Evolutionary conservation across 2,329 filamentous ascomycete genomes (phyloP).

Genomic region (Scolecobasidium constrictum): DNA sequence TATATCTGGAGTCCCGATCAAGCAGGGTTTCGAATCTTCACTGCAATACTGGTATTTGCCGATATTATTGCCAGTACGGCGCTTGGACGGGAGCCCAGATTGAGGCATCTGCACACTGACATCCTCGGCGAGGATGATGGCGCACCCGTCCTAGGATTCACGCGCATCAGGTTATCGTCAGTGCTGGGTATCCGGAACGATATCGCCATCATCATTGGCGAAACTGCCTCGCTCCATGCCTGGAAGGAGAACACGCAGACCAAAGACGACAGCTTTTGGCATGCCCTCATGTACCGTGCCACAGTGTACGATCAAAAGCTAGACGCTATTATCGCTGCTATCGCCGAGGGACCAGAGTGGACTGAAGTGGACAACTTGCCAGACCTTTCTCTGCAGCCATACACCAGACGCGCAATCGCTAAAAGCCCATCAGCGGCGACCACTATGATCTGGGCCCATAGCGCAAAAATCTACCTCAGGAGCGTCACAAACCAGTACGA

Average conservation of each 20-base stretch:
- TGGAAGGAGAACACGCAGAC: too few species aligned
- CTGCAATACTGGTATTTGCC: not conserved
- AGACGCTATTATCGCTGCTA: too few species aligned
- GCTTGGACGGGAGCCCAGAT: not conserved
- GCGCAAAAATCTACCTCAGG: not conserved
- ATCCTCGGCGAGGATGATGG: not conserved
- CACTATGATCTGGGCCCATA: not conserved
- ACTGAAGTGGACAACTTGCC: too few species aligned
- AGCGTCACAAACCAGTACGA: not conserved
- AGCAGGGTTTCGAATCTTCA: not conserved
- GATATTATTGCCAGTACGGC: conserved; percentile 1
- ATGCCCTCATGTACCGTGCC: too few species aligned
- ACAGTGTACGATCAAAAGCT: too few species aligned
- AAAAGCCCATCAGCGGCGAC: too few species aligned
- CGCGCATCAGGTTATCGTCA: not conserved
- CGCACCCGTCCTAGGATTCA: not conserved
- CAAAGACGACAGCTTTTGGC: too few species aligned
- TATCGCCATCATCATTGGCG: not conserved
- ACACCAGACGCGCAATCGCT: too few species aligned
- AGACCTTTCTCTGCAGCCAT: too few species aligned
- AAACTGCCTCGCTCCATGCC: not conserved
- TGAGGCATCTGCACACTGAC: not conserved
- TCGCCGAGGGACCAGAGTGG: too few species aligned
- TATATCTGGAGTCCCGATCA: not conserved
- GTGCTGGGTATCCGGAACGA: not conserved